Evolutionary conservation across 1,284 basidiomycete genomes (phyloP), one percentile per base, ranked within the genome.

Genomic region (Fomitopsis betulina): DNA sequence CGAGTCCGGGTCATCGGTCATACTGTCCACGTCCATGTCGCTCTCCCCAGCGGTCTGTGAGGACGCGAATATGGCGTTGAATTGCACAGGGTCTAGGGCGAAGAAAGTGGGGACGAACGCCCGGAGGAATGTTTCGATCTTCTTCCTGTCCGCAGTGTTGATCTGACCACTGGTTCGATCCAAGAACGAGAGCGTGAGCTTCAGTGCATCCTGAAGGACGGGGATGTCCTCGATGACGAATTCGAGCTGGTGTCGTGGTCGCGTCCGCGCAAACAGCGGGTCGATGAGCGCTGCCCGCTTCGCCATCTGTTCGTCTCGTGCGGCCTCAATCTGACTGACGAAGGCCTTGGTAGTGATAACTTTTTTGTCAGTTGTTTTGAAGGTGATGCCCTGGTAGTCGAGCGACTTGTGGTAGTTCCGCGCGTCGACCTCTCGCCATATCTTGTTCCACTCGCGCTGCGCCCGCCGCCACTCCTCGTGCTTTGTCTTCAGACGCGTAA

Each of bases 391-490:
- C 71, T 97, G 94, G 71, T 97, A 94, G 71, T 98, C 96, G 63
- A 98, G 81, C 51, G 89, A 91, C 79, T 95, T 96, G 74, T 87
- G 84, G 71, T 93, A 98, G 76, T 98, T 98, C 64, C 92, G 82
- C 42, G 91, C 92, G 68, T 98, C 96, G 23, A 98, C 93, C 76
- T 98, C 96, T 56, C 96, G 80, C 97, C 96, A 99, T 53, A 98
- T 93, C 71, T 96, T 94, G 77, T 98, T 98, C 97, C 97, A 99
- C 75, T 98, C 97, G 61, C 94, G 78, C 73, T 98, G 93, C n/a
- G 94, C 96, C n/a, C 93, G 84, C 75, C 96, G 97, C 96, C 97
- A 99, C 72, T 98, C 96, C 64, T 96, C 94, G 71, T 98, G 96
- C 76, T 98, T 99, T 73, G 93, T 90, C 78, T 97, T 97, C 63